Conservation (phyloP, 2,329 filamentous ascomycete genomes). For the Diplocarpon mali region DNA sequence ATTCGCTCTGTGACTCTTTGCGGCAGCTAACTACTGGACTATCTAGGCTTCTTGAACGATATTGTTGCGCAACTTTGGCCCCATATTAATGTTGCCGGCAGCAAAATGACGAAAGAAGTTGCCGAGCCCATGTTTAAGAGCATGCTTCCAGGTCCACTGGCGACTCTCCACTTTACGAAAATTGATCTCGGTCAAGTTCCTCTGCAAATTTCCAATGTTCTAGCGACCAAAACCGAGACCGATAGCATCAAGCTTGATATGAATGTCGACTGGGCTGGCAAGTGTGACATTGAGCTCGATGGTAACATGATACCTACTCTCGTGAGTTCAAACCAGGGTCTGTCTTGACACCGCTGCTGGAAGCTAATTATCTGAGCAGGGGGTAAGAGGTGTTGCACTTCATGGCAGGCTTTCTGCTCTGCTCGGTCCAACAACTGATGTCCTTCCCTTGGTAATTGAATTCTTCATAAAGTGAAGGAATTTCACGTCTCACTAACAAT, state of each 20-base stretch:
- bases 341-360: neutral
- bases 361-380: constrained; percentile 3
- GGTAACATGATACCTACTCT: constrained; percentile 7
- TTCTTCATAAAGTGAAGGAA: neutral
- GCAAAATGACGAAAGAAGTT: constrained; percentile 10
- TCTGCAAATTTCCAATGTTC: constrained; percentile 6
- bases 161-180: constrained; percentile 10
- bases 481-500: neutral
- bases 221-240: constrained; percentile 6
- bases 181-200: constrained; percentile 9
- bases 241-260: constrained; percentile 9
- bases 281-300: constrained; percentile 9
- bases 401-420: constrained; percentile 9
- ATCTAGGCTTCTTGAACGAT: constrained; percentile 7
- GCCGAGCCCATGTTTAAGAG: constrained; percentile 9
- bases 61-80: constrained; percentile 11
- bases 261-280: constrained; percentile 11
- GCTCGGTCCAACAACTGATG: constrained; percentile 4
- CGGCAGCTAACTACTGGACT: neutral
- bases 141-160: constrained; percentile 8
- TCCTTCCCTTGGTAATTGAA: constrained; percentile 5
- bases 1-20: neutral
- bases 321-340: constrained; percentile 1
- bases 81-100: constrained; percentile 10
- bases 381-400: constrained; percentile 9